Evolutionary conservation across 2,329 filamentous ascomycete genomes (phyloP), one percentile per base, ranked within the genome.

Genomic region (Dryadomyces quercus-mongolicae): DNA sequence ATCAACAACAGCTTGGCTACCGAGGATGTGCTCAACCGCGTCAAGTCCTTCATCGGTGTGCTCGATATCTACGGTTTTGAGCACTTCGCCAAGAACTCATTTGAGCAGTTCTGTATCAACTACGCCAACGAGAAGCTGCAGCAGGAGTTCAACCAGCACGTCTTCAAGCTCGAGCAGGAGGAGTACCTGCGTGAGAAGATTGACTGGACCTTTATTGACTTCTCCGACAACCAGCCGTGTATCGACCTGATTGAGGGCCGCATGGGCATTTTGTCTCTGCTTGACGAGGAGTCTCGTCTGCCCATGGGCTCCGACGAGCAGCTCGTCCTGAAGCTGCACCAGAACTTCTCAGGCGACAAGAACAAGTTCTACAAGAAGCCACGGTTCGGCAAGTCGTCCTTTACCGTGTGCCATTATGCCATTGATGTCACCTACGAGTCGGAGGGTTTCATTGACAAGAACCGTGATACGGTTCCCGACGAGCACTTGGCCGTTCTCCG

Each of bases 51-150:
- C 70, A 98, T 98, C 63, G 93, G 93, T 69, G 93, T 98, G 49
- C 80, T 98, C 60, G 93, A 98, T 88, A 98, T 98, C 62, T 97
- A 97, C 70, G 92, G 92, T 59, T 98, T 98, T 66, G 93, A 98
- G 70, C 93, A 97, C 71, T 98, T 98, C 65, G 92, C 93, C 58
- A 97, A 96, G 76, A 98, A 98, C 74, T 98, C 93, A 0, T 98
- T 98, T 64, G 93, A 98, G 69, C 93, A 98, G 69, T 98, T 98
- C 71, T 98, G 93, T 72, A 98, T 98, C 80, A 98, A 98, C 71
- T 98, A 98, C 65, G 93, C 93, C 71, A 98, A 98, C 70, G 93
- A 98, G 71, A 98, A 98, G 72, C 75, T 98, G 54, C 93, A 98
- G 68, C 93, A 98, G 68, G 92, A 97, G 68, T 98, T 98, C 76